Conservation (phyloP, 495 filamentous ascomycete genomes). For the Podospora australis region DNA sequence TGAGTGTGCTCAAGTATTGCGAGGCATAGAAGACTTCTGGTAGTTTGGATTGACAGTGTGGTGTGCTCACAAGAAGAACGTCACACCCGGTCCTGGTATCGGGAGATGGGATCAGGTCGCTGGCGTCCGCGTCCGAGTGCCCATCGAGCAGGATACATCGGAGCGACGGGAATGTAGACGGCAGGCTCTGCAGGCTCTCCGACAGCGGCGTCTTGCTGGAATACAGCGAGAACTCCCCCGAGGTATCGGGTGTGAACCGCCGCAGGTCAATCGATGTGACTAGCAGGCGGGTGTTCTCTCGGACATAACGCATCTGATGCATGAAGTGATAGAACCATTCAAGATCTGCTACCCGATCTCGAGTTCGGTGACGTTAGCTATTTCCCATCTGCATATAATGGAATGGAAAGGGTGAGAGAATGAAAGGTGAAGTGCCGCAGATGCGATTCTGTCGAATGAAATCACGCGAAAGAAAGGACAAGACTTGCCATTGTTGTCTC, state of each 20-base stretch:
- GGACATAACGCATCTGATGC: conserved; percentile 17
- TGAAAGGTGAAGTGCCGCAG: no score
- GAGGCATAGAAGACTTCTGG: conserved; percentile 25
- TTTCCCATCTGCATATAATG: no score
- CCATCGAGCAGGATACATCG: conserved; percentile 35
- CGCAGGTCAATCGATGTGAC: conserved; percentile 36
- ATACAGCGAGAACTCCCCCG: conserved; percentile 25
- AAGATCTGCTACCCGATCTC: conserved; percentile 25
- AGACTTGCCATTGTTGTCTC: conserved; percentile 33
- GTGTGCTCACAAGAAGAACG: conserved; percentile 31
- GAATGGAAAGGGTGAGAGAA: no score
- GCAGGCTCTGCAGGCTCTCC: conserved; percentile 23
- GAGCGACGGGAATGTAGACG: conserved; percentile 28
- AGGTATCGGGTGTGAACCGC: conserved; percentile 25
- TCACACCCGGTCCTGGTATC: no score
- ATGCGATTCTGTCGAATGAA: not conserved
- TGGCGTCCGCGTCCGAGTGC: conserved; percentile 29
- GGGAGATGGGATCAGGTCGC: not conserved
- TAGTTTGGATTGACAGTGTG: conserved; percentile 26
- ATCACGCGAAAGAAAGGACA: not conserved
- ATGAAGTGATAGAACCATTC: conserved; percentile 35
- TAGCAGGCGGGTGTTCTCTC: conserved; percentile 21
- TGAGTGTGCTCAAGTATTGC: conserved; percentile 23
- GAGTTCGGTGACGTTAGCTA: not conserved
- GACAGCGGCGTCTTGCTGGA: conserved; percentile 24